These are phyloP conservation scores for Lagenaria siceraria DNA, from an alignment of 306 rosid species.

Conservation along the genomic window DNA sequence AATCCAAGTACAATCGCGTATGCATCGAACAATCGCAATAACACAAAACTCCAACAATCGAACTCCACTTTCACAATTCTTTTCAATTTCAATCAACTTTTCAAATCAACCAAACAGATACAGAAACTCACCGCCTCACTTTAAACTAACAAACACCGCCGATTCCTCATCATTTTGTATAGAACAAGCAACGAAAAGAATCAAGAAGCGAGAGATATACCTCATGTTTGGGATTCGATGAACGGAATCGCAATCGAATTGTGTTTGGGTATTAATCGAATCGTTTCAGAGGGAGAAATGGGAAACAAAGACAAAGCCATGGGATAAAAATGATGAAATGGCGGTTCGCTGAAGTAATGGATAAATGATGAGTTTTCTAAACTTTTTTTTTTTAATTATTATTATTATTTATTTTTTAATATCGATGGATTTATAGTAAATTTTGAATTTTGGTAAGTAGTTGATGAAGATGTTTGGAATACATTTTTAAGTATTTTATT, in stretches of 20 bases:
- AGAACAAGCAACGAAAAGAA: background rate
- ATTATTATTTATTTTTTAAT: too few species aligned
- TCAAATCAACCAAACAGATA: background rate
- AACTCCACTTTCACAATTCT: background rate
- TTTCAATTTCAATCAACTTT: background rate
- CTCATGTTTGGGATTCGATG: background rate
- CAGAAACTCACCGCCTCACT: background rate
- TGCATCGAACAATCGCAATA: background rate
- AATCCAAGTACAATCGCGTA: background rate
- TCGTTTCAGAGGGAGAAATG: background rate
- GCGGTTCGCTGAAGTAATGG: background rate
- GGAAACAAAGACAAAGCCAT: background rate
- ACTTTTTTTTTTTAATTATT: too few species aligned
- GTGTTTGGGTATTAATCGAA: background rate
- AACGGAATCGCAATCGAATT: background rate
- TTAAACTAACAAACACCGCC: background rate
- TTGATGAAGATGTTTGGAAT: too few species aligned
- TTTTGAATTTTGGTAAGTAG: too few species aligned
- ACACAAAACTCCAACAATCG: background rate
- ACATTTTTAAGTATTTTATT: too few species aligned
- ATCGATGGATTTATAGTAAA: too few species aligned
- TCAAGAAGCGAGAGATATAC: background rate
- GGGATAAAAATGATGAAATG: background rate
- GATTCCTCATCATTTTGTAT: background rate
- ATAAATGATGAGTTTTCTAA: background rate